Evolutionary conservation across 768 basidiomycete species (phyloP), one percentile per base, ranked within the genome.

Genomic region (Tylopilus sp.): DNA sequence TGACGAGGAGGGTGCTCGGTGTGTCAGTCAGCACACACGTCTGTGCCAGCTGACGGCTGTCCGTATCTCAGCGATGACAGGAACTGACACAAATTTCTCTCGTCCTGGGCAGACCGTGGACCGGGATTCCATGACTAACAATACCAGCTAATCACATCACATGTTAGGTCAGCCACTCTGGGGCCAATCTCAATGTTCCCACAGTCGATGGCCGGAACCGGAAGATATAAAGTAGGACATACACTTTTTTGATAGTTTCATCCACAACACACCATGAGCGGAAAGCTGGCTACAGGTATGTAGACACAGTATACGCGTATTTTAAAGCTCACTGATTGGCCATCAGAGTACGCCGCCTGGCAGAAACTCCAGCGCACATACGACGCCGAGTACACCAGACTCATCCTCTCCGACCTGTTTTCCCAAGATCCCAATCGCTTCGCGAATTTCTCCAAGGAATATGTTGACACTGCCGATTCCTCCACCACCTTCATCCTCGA

Each of bases 351-450:
- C 73, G 49, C 82, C 22, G 72, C 91, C 36, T 98, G 95, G 95
- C 81, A 91, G 75, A 86, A 90, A 70, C 88, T 99, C 60, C 87
- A 97, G 75, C 61, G 77, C 61, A 79, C 90, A 53, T 88, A 95
- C 69, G 85, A 90, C 66, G 69, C 79, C 12, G 79, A 93, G 64
- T 75, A 80, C 57, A 67, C 80, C 52, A 79, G 80, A 57, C 86
- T 98, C 70, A 75, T 91, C 64, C 82, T 99, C 58, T 91, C 88
- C 72, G 88, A 97, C 52, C 89, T 99, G 63, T 99, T 99, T 68
- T 84, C 84, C 18, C 77, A 86, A 63, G 94, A 98, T 73, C 85
- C 94, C 15, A 53, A 80, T 49, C 87, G 97, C 52, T 99, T 98
- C 77, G 64, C 80, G 43, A 91, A 86, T 65, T 94, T 93, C 74